Evolutionary conservation across 441 rosid genomes (phyloP), one percentile per base, ranked within the genome.

Genomic region (Biscutella laevigata): DNA sequence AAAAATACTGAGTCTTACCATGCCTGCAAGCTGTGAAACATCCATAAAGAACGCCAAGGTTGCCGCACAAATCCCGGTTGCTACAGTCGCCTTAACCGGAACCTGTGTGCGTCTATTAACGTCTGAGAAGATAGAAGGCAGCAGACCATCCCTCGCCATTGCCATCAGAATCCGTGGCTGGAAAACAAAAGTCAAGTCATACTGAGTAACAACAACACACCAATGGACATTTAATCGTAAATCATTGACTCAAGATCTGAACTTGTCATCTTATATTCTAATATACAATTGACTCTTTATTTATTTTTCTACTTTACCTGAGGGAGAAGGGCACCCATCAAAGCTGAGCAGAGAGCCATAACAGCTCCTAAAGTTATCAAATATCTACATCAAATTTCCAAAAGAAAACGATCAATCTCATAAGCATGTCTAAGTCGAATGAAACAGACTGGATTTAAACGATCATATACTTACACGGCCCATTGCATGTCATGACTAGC

Each of bases 271-370:
- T 12, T 14, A 24, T 15, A 34, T 22, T 11, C 3, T 11, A 11
- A 20, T 9, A 2, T 10, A 36, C 24, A 12, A 57, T 34, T 2
- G 53, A 45, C 26, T 33, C 28, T 45, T 28, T 16, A 38, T 29
- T 7, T 21, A 10, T 27, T 40, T 29, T 47, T 48, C 13, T 10
- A 7, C 16, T 58, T 55, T 80, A 92, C 97, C 90, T 92, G 99
- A 67, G 99, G 99, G 57, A 92, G 99, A 27, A 92, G 42, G 6
- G 97, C 75, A 45, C 97, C 99, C 99, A 92, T 74, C 64, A 92
- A 70, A 59, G 95, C 84, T 41, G 99, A 82, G 76, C 95, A 88
- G 33, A 92, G 97, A 29, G 99, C 99, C 77, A 84, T 84, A 50
- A 78, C 70, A 62, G 97, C 94, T 75, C 99, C 99, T 61, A 72